A percentile compares a stretch with the other conserved stretches of the same genome.
Conservation (phyloP, 495 filamentous ascomycete genomes). For the Daldinia caldariorum region DNA sequence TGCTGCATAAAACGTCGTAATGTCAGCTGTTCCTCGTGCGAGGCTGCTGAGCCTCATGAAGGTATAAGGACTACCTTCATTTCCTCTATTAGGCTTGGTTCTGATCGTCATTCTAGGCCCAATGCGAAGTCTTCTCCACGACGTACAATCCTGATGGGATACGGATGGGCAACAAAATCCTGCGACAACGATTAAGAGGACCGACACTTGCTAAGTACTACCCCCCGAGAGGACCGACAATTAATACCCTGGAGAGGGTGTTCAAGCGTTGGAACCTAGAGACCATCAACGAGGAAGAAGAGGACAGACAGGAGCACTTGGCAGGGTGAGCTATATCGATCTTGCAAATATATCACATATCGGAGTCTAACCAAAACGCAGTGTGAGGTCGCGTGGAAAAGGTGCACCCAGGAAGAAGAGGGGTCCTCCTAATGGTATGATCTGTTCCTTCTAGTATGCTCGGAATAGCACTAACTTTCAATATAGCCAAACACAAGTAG, state of each 20-base stretch:
- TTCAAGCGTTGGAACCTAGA: conserved; percentile 66
- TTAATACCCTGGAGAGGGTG: conserved; percentile 71
- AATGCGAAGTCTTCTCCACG: conserved; percentile 89
- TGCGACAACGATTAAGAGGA: conserved; percentile 84
- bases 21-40: conserved; percentile 73
- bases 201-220: conserved; percentile 86
- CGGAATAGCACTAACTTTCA: conserved; percentile 29
- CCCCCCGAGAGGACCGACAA: conserved; percentile 74
- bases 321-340: conserved; percentile 63
- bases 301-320: conserved; percentile 80
- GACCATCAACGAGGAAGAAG: conserved; percentile 76
- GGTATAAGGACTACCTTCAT: conserved; percentile 56
- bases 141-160: conserved; percentile 86
- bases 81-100: neutral
- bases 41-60: conserved; percentile 82
- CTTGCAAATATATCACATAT: neutral
- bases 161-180: conserved; percentile 86
- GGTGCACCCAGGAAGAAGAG: conserved; percentile 91
- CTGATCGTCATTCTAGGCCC: conserved; percentile 65
- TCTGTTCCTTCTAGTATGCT: neutral
- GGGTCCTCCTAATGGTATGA: conserved; percentile 66
- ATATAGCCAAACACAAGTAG: conserved; percentile 43
- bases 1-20: conserved; percentile 51
- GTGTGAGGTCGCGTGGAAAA: conserved; percentile 82
- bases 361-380: conserved; percentile 44